A percentile compares a stretch with the other conserved stretches of the same genome.
These are phyloP conservation scores for Colletotrichum scovillei DNA, from an alignment of 2,329 filamentous ascomycete species.

Conservation along the genomic window DNA sequence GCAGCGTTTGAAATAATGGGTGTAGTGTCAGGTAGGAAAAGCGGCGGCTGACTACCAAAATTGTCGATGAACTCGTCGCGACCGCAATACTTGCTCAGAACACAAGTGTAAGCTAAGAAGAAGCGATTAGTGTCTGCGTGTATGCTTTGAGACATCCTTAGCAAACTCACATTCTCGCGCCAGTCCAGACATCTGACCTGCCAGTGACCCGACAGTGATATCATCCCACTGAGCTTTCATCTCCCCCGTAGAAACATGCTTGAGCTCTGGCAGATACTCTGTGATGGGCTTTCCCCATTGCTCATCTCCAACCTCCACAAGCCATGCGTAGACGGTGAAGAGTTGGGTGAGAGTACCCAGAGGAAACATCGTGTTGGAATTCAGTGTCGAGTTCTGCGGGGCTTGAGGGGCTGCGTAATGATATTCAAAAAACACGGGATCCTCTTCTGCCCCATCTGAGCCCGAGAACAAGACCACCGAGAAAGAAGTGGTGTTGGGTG, in stretches of 20 bases:
- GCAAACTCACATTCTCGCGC: slow-evolving; percentile 34
- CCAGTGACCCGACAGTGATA: slow-evolving; percentile 39
- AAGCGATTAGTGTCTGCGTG: not conserved
- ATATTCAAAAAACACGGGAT: slow-evolving; percentile 40
- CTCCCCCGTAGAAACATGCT: not conserved
- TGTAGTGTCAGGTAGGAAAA: slow-evolving; percentile 41
- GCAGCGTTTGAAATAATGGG: slow-evolving; percentile 41
- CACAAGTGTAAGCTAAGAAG: slow-evolving; percentile 29
- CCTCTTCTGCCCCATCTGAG: not conserved
- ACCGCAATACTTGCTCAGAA: slow-evolving; percentile 31
- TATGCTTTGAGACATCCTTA: not conserved
- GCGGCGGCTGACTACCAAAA: slow-evolving; percentile 25
- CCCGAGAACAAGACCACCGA: slow-evolving; percentile 41
- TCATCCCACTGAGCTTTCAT: slow-evolving; percentile 37
- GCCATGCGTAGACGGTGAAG: slow-evolving; percentile 48
- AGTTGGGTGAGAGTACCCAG: slow-evolving; percentile 45
- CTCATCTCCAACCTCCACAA: slow-evolving; percentile 41
- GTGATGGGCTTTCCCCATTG: slow-evolving; percentile 45
- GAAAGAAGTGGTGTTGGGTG: slow-evolving; percentile 42
- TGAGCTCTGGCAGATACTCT: slow-evolving; percentile 42
- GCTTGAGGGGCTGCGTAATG: slow-evolving; percentile 37
- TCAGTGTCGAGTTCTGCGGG: slow-evolving; percentile 30
- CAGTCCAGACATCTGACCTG: slow-evolving; percentile 41
- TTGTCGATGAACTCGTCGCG: slow-evolving; percentile 30
- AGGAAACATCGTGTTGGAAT: slow-evolving; percentile 40